These are phyloP conservation scores for Hanseniaspora meyeri DNA, from an alignment of 805 yeast species.

Conservation along the genomic window DNA sequence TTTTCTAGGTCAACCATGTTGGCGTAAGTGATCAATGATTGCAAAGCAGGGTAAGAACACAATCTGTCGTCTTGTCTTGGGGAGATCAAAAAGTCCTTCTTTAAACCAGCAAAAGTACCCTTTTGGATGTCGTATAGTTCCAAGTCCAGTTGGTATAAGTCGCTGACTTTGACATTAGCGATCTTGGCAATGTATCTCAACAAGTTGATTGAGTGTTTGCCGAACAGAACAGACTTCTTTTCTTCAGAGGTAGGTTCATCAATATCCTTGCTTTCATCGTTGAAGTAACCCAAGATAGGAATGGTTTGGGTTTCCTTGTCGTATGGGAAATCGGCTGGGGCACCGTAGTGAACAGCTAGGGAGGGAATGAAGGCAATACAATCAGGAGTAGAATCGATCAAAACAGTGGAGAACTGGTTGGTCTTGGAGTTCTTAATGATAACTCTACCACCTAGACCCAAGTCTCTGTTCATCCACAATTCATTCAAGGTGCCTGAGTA, in stretches of 20 bases:
- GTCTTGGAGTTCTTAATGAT: conserved; percentile 34
- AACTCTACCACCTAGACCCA: conserved; percentile 72
- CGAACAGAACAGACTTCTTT: conserved; percentile 50
- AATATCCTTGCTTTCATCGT: conserved; percentile 20
- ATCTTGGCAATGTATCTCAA: conserved; percentile 56
- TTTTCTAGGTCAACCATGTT: conserved; percentile 31
- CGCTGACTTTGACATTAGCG: conserved; percentile 46
- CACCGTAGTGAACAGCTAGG: conserved; percentile 79
- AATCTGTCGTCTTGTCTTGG: conserved; percentile 80
- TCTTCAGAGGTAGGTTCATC: conserved; percentile 46
- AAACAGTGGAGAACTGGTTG: conserved; percentile 30
- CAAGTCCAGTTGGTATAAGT: conserved; percentile 58
- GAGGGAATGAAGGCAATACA: conserved; percentile 76
- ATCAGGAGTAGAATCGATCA: conserved; percentile 48
- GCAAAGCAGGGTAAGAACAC: conserved; percentile 62
- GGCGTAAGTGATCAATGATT: conserved; percentile 42
- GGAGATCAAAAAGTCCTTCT: conserved; percentile 62
- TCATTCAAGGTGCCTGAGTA: conserved; percentile 59
- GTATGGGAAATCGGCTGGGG: conserved; percentile 54
- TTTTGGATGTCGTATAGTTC: conserved; percentile 73
- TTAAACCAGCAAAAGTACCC: conserved; percentile 66
- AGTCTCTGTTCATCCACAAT: conserved; percentile 75
- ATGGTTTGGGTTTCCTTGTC: conserved; percentile 66
- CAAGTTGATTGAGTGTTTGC: conserved; percentile 54
- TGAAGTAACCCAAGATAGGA: conserved; percentile 57